Base-by-base conservation (phyloP, 169 alveolate genomes). In the Toxoplasma gondii region DNA sequence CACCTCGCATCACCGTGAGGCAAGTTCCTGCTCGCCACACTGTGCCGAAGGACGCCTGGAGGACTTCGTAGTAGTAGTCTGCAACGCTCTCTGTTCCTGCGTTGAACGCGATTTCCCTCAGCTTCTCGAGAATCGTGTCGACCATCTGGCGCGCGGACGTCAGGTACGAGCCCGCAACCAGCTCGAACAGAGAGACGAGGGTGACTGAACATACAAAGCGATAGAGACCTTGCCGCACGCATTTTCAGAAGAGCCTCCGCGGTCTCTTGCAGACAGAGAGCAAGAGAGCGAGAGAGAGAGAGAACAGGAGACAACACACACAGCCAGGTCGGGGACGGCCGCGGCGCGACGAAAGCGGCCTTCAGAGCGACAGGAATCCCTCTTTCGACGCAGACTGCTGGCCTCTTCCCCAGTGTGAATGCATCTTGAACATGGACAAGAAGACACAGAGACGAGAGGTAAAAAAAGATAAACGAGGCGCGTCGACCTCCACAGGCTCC, bases 1-100 rank as follows among this genome's bases (percentile, higher is more conserved):
- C n/a, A n/a, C 86, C 86, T 78, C 86, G 44, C 22, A n/a, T 17
- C 27, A n/a, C 86, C 43, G 86, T 78, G 45, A 78, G 86, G 31
- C 9, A 1, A 1, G 45, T 36, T 10, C 49, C 86, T 10, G 86
- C n/a, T 78, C n/a, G 12, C 86, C 86, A 78, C 86, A 78, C 12
- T 2, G 86, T 78, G 9, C 39, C 86, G 45, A 78, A 78, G 27
- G 86, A 78, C 86, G 39, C 45, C 45, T n/a, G 49, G 45, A 78
- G 86, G 86, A 78, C 43, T 10, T 78, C 86, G 86, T 78, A 78
- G 86, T 78, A 78, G 45, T 78, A 78, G 43, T 78, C 45, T 78
- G 39, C 86, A 4, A n/a, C 86, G 39, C 49, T 16, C 44, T 78
- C 86, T 17, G 19, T 16, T 10, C 43, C 86, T 27, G 44, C 86